Evolutionary conservation across 2,329 filamentous ascomycete species (phyloP), one percentile per base, ranked within the genome.

Genomic region (Phyllosticta citrichinensis): DNA sequence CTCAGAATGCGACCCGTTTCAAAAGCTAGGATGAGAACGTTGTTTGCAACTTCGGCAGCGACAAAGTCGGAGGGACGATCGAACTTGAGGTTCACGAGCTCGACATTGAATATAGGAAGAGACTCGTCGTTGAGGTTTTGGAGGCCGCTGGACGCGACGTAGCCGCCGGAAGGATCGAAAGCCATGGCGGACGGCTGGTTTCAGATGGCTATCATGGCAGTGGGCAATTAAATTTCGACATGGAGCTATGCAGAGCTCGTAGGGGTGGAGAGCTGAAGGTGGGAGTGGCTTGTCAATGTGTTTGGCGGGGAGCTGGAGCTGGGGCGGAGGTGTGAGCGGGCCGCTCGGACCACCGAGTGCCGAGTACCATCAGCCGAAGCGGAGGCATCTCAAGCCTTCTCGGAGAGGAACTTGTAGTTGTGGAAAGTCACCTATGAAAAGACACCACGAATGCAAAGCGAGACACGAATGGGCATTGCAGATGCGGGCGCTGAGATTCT

Each of bases 31-130:
- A 97, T 86, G 62, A 99, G 83, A 64, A 97, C 92, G 79, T 99
- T 97, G 76, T 99, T 97, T 65, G 93, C 92, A 61, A 97, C 93
- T 75, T 97, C 92, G 51, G 92, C 92, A 19, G 94, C 92, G 55
- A 96, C 94, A 71, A 99, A 97, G 75, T 97, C 90, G 66, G 93
- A 91, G 1, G 93, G 90, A 69, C 97, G 87, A 63, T 90, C 88
- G 80, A 99, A 99, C 73, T 94, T 89, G 64, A 97, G 85, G 78
- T 95, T 88, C 50, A 97, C 94, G 64, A 84, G 86, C 76, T 96
- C 89, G 71, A 97, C 86, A 72, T 94, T 89, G 80, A 99, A 99
- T 76, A 99, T 96, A 67, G 93, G 92, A 62, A 93, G 79, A 61
- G 86, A 74, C 25, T 76, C 81, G 67, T 86, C 83, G 64, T 83